Base-by-base conservation (phyloP, 495 filamentous ascomycete species). In the Xylaria intraflava region DNA sequence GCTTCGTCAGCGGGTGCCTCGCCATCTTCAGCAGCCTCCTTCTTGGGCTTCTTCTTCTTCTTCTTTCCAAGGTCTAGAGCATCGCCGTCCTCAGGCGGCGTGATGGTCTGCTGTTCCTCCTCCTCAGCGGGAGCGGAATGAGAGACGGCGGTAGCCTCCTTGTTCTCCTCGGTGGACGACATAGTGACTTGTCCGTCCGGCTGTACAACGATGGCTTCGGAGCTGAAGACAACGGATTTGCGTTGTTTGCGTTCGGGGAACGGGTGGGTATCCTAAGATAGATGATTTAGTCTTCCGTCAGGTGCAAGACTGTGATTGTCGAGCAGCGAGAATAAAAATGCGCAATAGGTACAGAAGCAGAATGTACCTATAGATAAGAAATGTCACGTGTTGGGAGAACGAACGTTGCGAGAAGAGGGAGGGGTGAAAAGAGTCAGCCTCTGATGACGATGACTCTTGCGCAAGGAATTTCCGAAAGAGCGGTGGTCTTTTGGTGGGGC, bases 161-260 rank as follows among this genome's bases (percentile, higher is more conserved):
- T 82, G 55, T 78, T 74, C 27, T 79, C 76, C 51, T 80, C 80
- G 58, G 90, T 83, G 53, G 72, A 67, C 59, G 76, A 69, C 70
- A 75, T 77, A 68, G 80, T 88, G 53, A 96, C 80, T 69, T 82
- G 79, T 51, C 90, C 90, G 76, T 93, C 87, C 64, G 81, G 80
- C 73, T 92, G 85, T 61, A 94, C 88, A 62, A 94, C 84, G 55
- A 86, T 82, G 46, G 85, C 76, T 56, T 85, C 87, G 70, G 91
- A 87, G 63, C 83, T 89, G 70, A 96, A 96, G 27, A 88, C 86
- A 60, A 96, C 90, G 30, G 87, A 92, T 67, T 95, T 96, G 71
- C 90, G 88, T 65, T 83, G 81, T 69, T 78, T 84, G 53, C 72
- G 72, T 53, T 76, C 78, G 46, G 65, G 69, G 16, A 52, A 55